phyloP scores from a whole-genome alignment of 768 basidiomycete genomes.

The Termitomyces sp. region DNA sequence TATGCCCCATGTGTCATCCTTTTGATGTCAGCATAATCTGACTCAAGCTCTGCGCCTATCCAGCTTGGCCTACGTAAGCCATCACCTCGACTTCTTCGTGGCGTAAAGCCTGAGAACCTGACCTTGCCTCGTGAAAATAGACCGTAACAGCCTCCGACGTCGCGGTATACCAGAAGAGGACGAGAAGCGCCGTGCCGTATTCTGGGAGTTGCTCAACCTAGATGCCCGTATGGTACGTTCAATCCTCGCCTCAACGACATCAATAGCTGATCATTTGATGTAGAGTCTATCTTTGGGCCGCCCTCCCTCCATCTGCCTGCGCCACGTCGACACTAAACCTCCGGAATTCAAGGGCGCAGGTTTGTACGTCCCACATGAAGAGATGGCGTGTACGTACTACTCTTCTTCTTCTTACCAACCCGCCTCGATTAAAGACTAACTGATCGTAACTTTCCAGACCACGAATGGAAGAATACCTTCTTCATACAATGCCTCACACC shows the following conservation, averaged over 20 bases:
- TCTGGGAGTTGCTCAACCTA: slow-evolving; percentile 73
- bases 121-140: slow-evolving; percentile 29
- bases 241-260: background rate
- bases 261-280: background rate
- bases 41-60: slow-evolving; percentile 7
- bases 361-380: slow-evolving; percentile 45
- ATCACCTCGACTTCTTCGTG: slow-evolving; percentile 5
- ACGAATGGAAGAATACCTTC: slow-evolving; percentile 70
- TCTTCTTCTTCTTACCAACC: background rate
- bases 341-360: slow-evolving; percentile 47
- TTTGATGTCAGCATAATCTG: slow-evolving; percentile 8
- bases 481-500: slow-evolving; percentile 61
- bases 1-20: slow-evolving; percentile 30
- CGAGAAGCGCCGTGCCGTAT: slow-evolving; percentile 63
- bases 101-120: background rate
- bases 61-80: slow-evolving; percentile 70
- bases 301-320: slow-evolving; percentile 63
- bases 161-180: slow-evolving; percentile 71
- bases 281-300: slow-evolving; percentile 71
- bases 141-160: slow-evolving; percentile 61
- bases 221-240: slow-evolving; percentile 59
- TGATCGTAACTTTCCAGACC: slow-evolving; percentile 48
- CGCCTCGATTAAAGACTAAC: background rate
- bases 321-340: slow-evolving; percentile 61
- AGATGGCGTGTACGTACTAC: slow-evolving; percentile 44